A percentile compares a stretch with the other conserved stretches of the same genome.
These are phyloP conservation scores for California macrophylla DNA, from an alignment of 441 rosid genomes.

Conservation along the genomic window DNA sequence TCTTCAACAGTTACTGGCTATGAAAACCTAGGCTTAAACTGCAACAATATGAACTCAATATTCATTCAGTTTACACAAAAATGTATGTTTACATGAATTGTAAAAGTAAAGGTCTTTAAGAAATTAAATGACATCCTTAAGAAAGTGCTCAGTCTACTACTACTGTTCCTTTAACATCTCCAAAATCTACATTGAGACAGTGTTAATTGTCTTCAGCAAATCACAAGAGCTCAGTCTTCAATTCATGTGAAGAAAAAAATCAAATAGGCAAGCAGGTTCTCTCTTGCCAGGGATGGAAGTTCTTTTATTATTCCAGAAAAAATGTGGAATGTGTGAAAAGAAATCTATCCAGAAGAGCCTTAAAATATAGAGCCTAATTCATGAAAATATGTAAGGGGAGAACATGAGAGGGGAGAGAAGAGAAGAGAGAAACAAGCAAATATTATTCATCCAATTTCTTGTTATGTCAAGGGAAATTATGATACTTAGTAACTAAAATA, in stretches of 20 bases:
- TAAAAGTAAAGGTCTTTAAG: not conserved
- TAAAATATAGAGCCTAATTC: too few relatives aligned
- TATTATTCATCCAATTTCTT: not conserved
- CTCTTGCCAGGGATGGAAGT: not conserved
- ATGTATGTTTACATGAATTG: not conserved
- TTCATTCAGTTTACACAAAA: not conserved
- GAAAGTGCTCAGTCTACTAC: not conserved
- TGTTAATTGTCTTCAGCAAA: not conserved
- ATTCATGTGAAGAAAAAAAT: not conserved
- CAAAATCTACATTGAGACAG: not conserved
- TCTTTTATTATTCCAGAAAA: not conserved
- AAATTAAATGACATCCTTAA: not conserved
- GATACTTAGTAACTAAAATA: not conserved
- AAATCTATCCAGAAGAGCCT: not conserved
- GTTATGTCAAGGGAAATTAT: not conserved
- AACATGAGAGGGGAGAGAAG: too few relatives aligned
- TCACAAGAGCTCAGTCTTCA: not conserved
- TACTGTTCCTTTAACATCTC: not conserved
- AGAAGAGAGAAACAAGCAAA: too few relatives aligned
- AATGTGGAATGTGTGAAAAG: not conserved
- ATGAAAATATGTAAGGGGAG: too few relatives aligned
- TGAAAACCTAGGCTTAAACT: not conserved
- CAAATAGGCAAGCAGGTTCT: not conserved
- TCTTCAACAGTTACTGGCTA: not conserved
- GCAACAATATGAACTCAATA: not conserved